A percentile compares a stretch with the other conserved stretches of the same genome.
phyloP scores from a whole-genome alignment of 495 filamentous ascomycete species.

The Penicillium verhagenii region DNA sequence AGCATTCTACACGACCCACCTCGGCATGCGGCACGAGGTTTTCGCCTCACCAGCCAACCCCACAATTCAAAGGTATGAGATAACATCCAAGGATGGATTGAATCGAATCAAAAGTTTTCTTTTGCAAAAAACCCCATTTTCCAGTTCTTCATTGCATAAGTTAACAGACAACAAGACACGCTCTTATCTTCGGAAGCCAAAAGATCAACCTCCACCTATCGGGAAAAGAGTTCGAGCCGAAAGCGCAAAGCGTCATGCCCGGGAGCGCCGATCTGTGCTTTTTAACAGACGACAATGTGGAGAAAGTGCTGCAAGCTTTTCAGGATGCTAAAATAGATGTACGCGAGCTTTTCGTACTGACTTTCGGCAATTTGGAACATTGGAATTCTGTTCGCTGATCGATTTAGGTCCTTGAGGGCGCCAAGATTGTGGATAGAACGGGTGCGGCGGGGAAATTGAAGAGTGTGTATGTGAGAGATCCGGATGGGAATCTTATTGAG shows the following conservation, averaged over 20 bases:
- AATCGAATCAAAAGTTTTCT: too few species aligned
- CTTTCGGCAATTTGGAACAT: background rate
- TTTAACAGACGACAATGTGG: slow-evolving; percentile 44
- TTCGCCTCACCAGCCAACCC: slow-evolving; percentile 38
- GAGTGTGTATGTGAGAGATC: slow-evolving; percentile 56
- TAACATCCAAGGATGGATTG: too few species aligned
- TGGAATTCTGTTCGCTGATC: slow-evolving; percentile 8
- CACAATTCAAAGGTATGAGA: slow-evolving; percentile 30
- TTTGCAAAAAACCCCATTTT: too few species aligned
- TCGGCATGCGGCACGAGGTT: slow-evolving; percentile 51
- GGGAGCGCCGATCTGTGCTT: slow-evolving; percentile 57
- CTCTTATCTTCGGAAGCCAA: slow-evolving; percentile 49
- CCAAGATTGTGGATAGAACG: slow-evolving; percentile 47
- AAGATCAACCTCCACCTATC: slow-evolving; percentile 56
- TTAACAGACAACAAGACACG: slow-evolving; percentile 34
- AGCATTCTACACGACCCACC: slow-evolving; percentile 45
- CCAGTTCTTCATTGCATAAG: background rate
- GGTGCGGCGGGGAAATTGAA: slow-evolving; percentile 49
- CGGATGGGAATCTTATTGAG: slow-evolving; percentile 59
- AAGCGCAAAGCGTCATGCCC: slow-evolving; percentile 44
- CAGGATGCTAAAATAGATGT: slow-evolving; percentile 40
- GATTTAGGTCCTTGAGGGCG: slow-evolving; percentile 37
- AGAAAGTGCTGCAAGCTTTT: slow-evolving; percentile 33
- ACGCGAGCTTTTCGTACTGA: too few species aligned
- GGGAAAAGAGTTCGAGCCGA: slow-evolving; percentile 55